Conservation (phyloP, 495 filamentous ascomycete genomes). For the Trichoderma gamsii region DNA sequence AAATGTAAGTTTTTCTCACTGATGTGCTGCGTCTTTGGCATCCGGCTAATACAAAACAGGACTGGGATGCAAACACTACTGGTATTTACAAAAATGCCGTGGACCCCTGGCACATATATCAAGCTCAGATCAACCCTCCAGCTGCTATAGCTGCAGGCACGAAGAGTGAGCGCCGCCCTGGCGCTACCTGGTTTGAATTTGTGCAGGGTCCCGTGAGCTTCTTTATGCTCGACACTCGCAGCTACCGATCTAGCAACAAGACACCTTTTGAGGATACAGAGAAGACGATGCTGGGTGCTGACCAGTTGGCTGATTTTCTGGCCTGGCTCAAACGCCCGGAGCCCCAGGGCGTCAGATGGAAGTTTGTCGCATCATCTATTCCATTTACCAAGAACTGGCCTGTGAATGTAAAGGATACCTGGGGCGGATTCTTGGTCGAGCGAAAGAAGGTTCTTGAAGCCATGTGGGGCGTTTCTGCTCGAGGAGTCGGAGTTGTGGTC, state of each 20-base stretch:
- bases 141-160: conserved; percentile 37
- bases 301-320: conserved; percentile 74
- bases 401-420: conserved; percentile 76
- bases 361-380: conserved; percentile 78
- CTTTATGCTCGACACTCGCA: conserved; percentile 90
- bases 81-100: conserved; percentile 66
- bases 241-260: conserved; percentile 63
- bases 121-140: conserved; percentile 78
- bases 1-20: conserved; percentile 28
- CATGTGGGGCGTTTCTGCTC: conserved; percentile 77
- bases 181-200: conserved; percentile 76
- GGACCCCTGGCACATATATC: conserved; percentile 86
- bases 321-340: conserved; percentile 64
- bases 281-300: conserved; percentile 80
- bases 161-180: conserved; percentile 32
- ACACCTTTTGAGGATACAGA: conserved; percentile 44
- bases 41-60: conserved; percentile 35
- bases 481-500: conserved; percentile 71
- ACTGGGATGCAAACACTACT: conserved; percentile 72
- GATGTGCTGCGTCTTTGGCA: neutral
- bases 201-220: conserved; percentile 83
- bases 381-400: conserved; percentile 98
- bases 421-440: conserved; percentile 83
- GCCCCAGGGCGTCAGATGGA: conserved; percentile 78
- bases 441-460: conserved; percentile 72